Conservation (phyloP, 257 asterid species). For the Cinchona pubescens region DNA sequence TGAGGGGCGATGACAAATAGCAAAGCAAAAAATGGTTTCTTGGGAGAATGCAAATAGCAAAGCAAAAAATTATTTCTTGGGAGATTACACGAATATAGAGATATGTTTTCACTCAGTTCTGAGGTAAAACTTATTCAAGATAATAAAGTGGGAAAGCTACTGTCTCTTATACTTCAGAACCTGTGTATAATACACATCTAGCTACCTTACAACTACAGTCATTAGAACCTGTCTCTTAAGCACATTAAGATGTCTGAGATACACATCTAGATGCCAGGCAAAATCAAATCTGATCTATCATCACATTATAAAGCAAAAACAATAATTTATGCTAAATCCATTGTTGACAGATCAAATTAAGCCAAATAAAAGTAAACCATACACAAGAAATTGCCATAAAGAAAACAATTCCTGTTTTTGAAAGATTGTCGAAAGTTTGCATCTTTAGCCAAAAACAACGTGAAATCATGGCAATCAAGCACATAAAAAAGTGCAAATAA, state of each 20-base stretch:
- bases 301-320: neutral
- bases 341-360: neutral
- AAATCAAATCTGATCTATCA: neutral
- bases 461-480: neutral
- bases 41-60: too few species aligned
- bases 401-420: neutral
- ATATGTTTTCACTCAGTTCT: neutral
- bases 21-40: too few species aligned
- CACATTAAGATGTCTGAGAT: too few species aligned
- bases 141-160: too few species aligned
- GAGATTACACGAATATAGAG: neutral
- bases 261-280: conserved; percentile 8
- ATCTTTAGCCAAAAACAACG: conserved; percentile 3
- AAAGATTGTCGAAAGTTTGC: neutral
- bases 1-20: too few species aligned
- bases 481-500: neutral
- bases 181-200: too few species aligned
- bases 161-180: too few species aligned
- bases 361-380: neutral
- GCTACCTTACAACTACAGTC: too few species aligned
- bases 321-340: neutral
- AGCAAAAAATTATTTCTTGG: neutral
- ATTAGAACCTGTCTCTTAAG: too few species aligned
- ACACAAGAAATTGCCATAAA: neutral
- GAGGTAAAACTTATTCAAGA: neutral